Base-by-base conservation (phyloP, 2,329 filamentous ascomycete genomes). In the Myriangium duriaei region DNA sequence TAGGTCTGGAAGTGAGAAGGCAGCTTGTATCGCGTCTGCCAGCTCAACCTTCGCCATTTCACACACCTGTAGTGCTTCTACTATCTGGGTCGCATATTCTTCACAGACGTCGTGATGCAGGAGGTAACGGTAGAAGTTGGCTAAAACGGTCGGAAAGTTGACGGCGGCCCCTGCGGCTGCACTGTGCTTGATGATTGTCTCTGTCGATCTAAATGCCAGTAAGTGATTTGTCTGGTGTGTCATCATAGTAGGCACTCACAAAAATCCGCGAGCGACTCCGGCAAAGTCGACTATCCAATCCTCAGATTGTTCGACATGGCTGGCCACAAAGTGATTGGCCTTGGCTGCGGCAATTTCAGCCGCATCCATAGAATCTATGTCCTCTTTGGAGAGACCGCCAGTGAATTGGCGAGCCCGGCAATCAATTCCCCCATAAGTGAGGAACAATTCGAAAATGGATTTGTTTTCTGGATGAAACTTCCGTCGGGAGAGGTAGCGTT, bases 61-160 rank as follows among this genome's bases (percentile, higher is more conserved):
- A 49, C 85, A 93, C 17, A 88, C 55, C 1, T 56, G 55, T 5
- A 79, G 64, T 0, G 87, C 85, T 0, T 68, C 63, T 11, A 72
- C 60, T 41, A 96, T 67, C 45, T 88, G 72, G 1, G 69, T 63
- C 0, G 59, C 65, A 52, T 87, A 81, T 55, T 96, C 91, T 0
- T 81, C 79, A 51, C 86, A 94, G 11, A 92, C 88, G 26, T 81
- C 72, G 52, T 96, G 87, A 43, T 81, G 73, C 7, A 87, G 66
- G 1, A 96, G 66, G 48, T 95, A 98, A 46, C 84, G 82, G 45
- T 94, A 73, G 53, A 96, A 96, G 53, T 91, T 93, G 42, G 75
- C 73, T 29, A 95, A 67, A 1, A 92, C 73, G 21, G 71, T 68
- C 13, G 78, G 74, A 3, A 75, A 76, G 5, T 69, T 58, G n/a